phyloP scores from a whole-genome alignment of 495 filamentous ascomycete species.

The Neurospora sp. region DNA sequence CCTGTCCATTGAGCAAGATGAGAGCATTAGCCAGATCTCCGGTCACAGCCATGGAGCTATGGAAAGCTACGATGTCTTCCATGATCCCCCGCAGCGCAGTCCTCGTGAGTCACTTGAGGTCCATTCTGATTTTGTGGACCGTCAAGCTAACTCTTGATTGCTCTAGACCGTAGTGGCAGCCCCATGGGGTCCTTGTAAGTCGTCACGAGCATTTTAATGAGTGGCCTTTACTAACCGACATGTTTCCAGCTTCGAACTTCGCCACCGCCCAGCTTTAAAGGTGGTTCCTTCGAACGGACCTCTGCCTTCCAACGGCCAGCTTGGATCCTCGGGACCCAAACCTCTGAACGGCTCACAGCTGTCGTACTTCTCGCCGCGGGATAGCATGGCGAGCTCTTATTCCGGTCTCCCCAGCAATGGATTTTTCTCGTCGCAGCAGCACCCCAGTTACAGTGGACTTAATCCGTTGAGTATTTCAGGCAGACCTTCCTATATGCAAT shows the following conservation, averaged over 20 bases:
- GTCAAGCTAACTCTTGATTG: conserved; percentile 2
- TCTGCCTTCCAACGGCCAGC: conserved; percentile 13
- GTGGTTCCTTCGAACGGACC: conserved; percentile 14
- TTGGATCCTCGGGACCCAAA: conserved; percentile 8
- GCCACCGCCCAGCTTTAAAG: conserved; percentile 15
- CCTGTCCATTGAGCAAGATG: conserved; percentile 1
- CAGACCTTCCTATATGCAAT: conserved; percentile 20
- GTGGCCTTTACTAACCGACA: not conserved
- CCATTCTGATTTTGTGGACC: not conserved
- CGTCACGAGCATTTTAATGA: not conserved
- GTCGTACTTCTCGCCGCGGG: conserved; percentile 9
- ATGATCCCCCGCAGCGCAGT: conserved; percentile 18
- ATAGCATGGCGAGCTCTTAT: conserved; percentile 4
- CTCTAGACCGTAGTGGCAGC: conserved; percentile 17
- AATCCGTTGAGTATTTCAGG: conserved; percentile 36
- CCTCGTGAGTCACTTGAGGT: conserved; percentile 13
- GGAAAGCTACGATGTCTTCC: conserved; percentile 25
- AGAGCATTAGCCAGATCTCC: not conserved
- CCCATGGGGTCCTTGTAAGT: conserved; percentile 15
- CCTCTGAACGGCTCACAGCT: conserved; percentile 1
- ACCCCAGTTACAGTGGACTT: conserved; percentile 21
- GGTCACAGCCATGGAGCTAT: conserved; percentile 8
- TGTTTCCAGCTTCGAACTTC: conserved; percentile 11
- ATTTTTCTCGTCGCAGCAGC: conserved; percentile 24
- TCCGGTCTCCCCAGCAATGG: conserved; percentile 14